These are phyloP conservation scores for Trichaptum fuscoviolaceum DNA, from an alignment of 768 basidiomycete species.

Conservation along the genomic window DNA sequence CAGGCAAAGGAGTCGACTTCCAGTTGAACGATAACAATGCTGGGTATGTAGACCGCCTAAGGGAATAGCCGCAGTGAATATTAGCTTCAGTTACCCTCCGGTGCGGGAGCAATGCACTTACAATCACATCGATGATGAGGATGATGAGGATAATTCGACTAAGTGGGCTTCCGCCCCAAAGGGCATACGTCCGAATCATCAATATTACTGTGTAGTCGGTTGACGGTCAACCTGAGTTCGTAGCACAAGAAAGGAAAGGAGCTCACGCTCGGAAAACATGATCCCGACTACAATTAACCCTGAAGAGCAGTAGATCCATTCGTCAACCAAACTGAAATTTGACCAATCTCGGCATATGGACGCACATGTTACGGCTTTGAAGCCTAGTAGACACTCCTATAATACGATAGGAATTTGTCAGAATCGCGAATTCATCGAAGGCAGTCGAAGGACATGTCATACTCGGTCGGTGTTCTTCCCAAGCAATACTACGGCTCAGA, in stretches of 20 bases:
- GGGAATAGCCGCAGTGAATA: too few relatives aligned
- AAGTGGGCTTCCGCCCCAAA: conserved; percentile 35
- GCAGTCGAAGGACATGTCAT: conserved; percentile 9
- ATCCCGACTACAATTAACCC: conserved; percentile 34
- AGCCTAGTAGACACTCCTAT: conserved; percentile 23
- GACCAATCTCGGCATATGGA: conserved; percentile 4
- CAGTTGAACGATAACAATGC: conserved; percentile 26
- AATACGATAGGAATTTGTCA: too few relatives aligned
- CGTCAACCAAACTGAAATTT: background rate
- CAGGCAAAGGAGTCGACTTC: conserved; percentile 32
- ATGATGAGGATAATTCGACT: conserved; percentile 22
- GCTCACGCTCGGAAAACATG: conserved; percentile 31
- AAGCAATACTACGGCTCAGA: background rate
- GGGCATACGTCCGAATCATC: conserved; percentile 39
- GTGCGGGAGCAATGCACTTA: conserved; percentile 17
- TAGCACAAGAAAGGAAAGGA: background rate
- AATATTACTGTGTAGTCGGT: conserved; percentile 27
- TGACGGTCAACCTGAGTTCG: background rate
- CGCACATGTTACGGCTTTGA: conserved; percentile 28
- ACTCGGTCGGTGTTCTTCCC: conserved; percentile 7
- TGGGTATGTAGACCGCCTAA: conserved; percentile 29
- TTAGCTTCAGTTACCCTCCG: too few relatives aligned
- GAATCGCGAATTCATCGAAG: conserved; percentile 5
- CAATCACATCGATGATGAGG: conserved; percentile 23
- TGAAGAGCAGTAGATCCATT: conserved; percentile 11